Evolutionary conservation across 352 stramenopile species (phyloP).

Genomic region (Pythium scleroteichum): DNA sequence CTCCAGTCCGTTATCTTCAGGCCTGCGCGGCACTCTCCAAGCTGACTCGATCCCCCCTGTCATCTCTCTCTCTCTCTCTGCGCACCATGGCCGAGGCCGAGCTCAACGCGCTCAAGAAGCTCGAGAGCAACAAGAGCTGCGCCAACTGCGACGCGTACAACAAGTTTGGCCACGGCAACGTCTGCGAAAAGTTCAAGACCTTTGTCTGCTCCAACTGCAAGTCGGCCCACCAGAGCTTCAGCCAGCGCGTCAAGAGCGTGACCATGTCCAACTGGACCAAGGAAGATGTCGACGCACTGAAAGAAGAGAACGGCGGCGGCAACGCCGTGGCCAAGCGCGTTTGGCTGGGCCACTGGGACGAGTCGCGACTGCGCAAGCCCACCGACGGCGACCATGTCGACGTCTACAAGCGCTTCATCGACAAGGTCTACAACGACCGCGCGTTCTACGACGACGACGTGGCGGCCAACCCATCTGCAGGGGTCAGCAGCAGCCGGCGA

Average conservation of each 20-base stretch:
- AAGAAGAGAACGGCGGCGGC: constrained; percentile 83
- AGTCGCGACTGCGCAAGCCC: constrained; percentile 65
- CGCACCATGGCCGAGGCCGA: constrained; percentile 58
- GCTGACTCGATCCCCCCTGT: constrained; percentile 4
- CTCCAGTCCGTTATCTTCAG: not conserved
- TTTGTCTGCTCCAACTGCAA: constrained; percentile 97
- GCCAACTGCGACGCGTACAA: constrained; percentile 84
- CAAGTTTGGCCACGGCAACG: constrained; percentile 92
- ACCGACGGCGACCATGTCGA: constrained; percentile 74
- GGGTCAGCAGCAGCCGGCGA: constrained; percentile 5
- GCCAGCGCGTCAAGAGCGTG: constrained; percentile 93
- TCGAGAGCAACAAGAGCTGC: constrained; percentile 83
- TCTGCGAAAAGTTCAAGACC: constrained; percentile 91
- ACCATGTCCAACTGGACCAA: constrained; percentile 95
- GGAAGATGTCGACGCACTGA: constrained; percentile 88
- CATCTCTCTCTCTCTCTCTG: constrained; percentile 1
- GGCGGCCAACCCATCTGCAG: not conserved
- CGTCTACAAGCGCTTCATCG: constrained; percentile 87
- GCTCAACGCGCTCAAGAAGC: constrained; percentile 84
- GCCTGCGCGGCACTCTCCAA: not conserved
- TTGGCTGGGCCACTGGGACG: constrained; percentile 89
- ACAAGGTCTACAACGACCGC: constrained; percentile 82
- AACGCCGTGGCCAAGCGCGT: constrained; percentile 83
- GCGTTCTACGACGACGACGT: constrained; percentile 70
- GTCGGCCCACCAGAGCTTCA: constrained; percentile 93